Percentiles rank a stretch among this genome's conserved stretches.
phyloP scores from a whole-genome alignment of 176 grass and related monocot genomes.

The Urochloa ruziziensis region DNA sequence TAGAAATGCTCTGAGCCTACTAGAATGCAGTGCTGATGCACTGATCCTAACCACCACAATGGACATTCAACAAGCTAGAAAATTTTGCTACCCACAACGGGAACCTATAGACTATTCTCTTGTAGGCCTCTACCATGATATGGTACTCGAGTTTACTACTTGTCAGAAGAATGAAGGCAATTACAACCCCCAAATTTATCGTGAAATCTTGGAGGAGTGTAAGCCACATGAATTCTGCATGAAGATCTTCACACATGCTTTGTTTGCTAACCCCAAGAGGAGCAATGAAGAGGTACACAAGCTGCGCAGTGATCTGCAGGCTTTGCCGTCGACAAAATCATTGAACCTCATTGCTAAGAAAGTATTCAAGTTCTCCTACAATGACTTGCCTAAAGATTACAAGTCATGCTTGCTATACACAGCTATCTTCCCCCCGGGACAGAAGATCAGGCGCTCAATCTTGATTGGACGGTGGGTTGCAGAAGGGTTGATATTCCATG shows the following conservation, averaged over 20 bases:
- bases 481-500: neutral
- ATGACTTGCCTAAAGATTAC: neutral
- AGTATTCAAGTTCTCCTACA: constrained; percentile 9
- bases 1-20: neutral
- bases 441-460: neutral
- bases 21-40: accelerated
- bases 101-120: constrained; percentile 9
- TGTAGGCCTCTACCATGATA: neutral
- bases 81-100: neutral
- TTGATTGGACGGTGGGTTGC: constrained; percentile 6
- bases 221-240: neutral
- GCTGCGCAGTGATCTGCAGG: neutral
- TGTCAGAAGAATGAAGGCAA: neutral
- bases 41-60: neutral
- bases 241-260: constrained; percentile 16
- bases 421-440: neutral
- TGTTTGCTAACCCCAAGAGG: constrained; percentile 15
- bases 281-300: neutral
- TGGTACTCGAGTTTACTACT: neutral
- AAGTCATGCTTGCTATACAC: constrained; percentile 20
- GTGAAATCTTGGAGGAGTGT: neutral
- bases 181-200: neutral
- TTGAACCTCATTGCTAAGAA: no score
- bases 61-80: neutral
- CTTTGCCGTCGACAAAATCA: neutral